Conservation (phyloP, 2,329 filamentous ascomycete genomes). For the Stachybotrys chlorohalonatus region DNA sequence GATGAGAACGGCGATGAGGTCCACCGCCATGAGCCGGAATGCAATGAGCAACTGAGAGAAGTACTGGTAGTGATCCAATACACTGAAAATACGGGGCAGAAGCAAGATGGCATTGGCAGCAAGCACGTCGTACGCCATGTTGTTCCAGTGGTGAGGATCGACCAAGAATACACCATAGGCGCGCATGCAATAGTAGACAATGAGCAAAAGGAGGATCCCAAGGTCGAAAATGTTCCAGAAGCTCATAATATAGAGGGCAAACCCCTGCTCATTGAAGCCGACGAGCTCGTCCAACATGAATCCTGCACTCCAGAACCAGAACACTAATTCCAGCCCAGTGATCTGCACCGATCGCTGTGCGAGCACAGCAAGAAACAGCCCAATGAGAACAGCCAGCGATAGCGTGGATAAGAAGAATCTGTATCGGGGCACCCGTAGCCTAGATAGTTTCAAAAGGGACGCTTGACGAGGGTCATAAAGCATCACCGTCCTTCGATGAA, state of each 20-base stretch:
- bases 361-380: constrained; percentile 77
- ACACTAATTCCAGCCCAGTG: constrained; percentile 75
- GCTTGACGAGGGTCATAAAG: constrained; percentile 87
- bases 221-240: constrained; percentile 97
- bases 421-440: constrained; percentile 84
- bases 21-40: constrained; percentile 87
- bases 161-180: constrained; percentile 80
- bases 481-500: constrained; percentile 64
- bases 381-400: constrained; percentile 77
- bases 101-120: constrained; percentile 84
- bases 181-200: constrained; percentile 83
- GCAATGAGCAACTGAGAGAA: constrained; percentile 92
- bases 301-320: constrained; percentile 97
- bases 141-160: constrained; percentile 64
- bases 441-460: constrained; percentile 83
- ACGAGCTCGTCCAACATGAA: constrained; percentile 97
- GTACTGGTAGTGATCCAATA: constrained; percentile 91
- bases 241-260: constrained; percentile 93
- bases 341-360: constrained; percentile 68
- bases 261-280: constrained; percentile 93
- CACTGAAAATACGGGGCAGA: constrained; percentile 83
- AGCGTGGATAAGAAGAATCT: constrained; percentile 82
- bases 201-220: constrained; percentile 75
- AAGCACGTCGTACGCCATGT: constrained; percentile 88
- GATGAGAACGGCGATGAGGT: constrained; percentile 75